A percentile compares a stretch with the other conserved stretches of the same genome.
Conservation (phyloP, 805 yeast genomes). For the Ogataea nonfermentans region DNA sequence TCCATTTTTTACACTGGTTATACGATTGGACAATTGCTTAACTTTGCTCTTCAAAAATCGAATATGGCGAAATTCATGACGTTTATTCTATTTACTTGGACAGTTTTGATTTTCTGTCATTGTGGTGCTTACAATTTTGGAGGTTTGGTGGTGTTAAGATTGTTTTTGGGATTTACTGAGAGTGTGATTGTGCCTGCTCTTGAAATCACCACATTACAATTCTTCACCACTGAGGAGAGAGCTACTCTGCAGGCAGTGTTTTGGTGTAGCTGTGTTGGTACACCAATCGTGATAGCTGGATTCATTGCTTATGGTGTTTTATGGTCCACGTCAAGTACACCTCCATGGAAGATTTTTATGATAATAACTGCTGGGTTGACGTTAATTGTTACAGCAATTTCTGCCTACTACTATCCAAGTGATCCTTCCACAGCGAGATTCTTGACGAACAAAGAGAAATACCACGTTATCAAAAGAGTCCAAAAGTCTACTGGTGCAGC, state of each 20-base stretch:
- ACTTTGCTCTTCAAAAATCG: constrained; percentile 42
- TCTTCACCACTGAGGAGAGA: constrained; percentile 43
- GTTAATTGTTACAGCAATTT: constrained; percentile 35
- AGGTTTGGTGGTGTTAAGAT: constrained; percentile 47
- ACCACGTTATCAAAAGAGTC: constrained; percentile 46
- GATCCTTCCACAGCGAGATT: constrained; percentile 54
- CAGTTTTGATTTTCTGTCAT: constrained; percentile 43
- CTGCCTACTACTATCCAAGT: constrained; percentile 48
- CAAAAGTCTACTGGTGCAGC: constrained; percentile 38
- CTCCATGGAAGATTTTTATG: constrained; percentile 53
- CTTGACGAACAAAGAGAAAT: constrained; percentile 47
- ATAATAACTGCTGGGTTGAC: constrained; percentile 58
- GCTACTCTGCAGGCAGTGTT: constrained; percentile 55
- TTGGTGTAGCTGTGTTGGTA: constrained; percentile 49
- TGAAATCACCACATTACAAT: constrained; percentile 49
- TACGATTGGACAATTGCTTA: constrained; percentile 44
- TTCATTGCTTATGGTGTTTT: constrained; percentile 39
- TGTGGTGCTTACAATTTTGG: constrained; percentile 44
- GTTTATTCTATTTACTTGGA: constrained; percentile 42
- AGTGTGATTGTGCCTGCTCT: constrained; percentile 43
- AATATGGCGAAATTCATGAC: constrained; percentile 42
- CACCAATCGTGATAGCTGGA: constrained; percentile 41
- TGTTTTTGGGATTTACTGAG: constrained; percentile 52
- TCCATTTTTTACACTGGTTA: constrained; percentile 55
- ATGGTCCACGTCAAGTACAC: constrained; percentile 28